A percentile compares a stretch with the other conserved stretches of the same genome.
phyloP scores from a whole-genome alignment of 2,329 filamentous ascomycete species.

The Knufia fluminis region DNA sequence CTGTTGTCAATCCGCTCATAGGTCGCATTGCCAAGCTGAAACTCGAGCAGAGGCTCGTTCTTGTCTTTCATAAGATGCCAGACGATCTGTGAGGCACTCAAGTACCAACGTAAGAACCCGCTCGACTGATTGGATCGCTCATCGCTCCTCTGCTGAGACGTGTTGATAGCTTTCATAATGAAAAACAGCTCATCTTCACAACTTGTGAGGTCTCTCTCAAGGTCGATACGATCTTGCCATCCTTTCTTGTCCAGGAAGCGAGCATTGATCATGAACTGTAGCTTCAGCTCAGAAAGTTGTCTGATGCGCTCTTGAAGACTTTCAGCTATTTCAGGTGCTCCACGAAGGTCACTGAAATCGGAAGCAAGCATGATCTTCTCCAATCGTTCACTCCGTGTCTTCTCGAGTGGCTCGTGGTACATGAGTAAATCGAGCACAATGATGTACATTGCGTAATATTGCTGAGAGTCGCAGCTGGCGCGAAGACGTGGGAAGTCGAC shows the following conservation, averaged over 20 bases:
- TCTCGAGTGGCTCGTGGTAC: conserved; percentile 92
- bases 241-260: conserved; percentile 77
- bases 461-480: conserved; percentile 91
- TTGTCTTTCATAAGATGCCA: conserved; percentile 91
- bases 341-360: conserved; percentile 93
- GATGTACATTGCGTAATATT: conserved; percentile 97
- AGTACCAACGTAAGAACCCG: conserved; percentile 80
- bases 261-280: conserved; percentile 87
- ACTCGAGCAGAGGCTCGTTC: conserved; percentile 79
- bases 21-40: conserved; percentile 81
- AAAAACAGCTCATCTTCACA: conserved; percentile 98
- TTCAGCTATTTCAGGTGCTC: conserved; percentile 85
- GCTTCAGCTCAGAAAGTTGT: conserved; percentile 92
- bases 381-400: conserved; percentile 87
- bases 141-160: conserved; percentile 76
- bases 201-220: conserved; percentile 78
- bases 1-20: conserved; percentile 96
- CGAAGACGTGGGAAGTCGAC: conserved; percentile 91
- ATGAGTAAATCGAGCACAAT: conserved; percentile 93
- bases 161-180: conserved; percentile 99
- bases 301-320: conserved; percentile 85
- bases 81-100: conserved; percentile 88
- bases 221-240: conserved; percentile 80
- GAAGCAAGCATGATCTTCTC: conserved; percentile 99
- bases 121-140: conserved; percentile 64